These are phyloP conservation scores for Salvia miltiorrhiza DNA, from an alignment of 257 asterid species.

Conservation along the genomic window DNA sequence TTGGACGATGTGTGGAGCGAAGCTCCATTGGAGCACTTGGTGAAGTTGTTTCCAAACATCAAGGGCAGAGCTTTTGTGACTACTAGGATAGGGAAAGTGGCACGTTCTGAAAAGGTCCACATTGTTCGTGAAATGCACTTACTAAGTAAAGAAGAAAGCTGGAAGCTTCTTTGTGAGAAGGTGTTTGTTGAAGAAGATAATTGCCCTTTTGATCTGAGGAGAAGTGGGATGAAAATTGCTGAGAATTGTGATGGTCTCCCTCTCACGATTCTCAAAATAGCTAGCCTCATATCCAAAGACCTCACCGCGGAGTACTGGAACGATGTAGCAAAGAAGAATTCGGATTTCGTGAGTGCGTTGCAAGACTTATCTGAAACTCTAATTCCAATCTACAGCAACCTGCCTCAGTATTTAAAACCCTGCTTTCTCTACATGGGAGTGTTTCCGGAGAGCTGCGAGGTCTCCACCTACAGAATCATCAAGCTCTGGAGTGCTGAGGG, in stretches of 20 bases:
- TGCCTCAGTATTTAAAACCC: not conserved
- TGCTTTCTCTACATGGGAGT: too few relatives aligned
- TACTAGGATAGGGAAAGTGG: too few relatives aligned
- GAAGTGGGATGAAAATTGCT: too few relatives aligned
- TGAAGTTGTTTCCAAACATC: not conserved
- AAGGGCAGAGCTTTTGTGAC: not conserved
- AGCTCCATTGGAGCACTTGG: not conserved
- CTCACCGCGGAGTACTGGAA: not conserved
- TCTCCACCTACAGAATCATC: not conserved
- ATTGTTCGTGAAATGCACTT: too few relatives aligned
- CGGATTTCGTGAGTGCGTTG: not conserved
- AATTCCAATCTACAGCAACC: not conserved
- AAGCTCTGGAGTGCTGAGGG: not conserved
- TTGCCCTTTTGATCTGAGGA: too few relatives aligned
- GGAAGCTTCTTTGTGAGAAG: too few relatives aligned
- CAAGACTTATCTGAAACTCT: not conserved
- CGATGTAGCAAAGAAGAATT: not conserved
- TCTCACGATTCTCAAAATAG: too few relatives aligned
- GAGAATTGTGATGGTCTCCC: too few relatives aligned
- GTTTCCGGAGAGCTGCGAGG: not conserved
- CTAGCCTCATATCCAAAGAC: too few relatives aligned
- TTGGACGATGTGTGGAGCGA: not conserved
- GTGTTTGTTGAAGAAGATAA: too few relatives aligned
- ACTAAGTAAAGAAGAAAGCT: too few relatives aligned
- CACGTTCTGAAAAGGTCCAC: too few relatives aligned